Evolutionary conservation across 257 asterid species (phyloP).

Genomic region (Galeopsis tetrahit): DNA sequence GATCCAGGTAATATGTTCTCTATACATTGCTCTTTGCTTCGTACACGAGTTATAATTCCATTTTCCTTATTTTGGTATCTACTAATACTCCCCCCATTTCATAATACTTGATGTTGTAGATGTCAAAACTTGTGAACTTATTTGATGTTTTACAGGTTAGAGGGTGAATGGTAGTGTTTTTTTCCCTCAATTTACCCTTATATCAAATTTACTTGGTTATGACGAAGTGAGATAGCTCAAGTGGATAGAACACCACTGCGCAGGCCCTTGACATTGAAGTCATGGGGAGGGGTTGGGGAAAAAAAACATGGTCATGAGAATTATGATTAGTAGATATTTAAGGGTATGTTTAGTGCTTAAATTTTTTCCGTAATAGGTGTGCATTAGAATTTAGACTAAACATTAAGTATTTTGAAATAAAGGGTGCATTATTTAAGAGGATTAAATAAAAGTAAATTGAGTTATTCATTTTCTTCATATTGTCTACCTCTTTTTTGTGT

Average conservation of each 20-base stretch:
- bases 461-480: not conserved
- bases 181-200: not conserved
- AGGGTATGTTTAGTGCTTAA: not conserved
- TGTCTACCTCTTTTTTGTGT: not conserved
- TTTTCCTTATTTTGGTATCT: constrained; percentile 20
- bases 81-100: not conserved
- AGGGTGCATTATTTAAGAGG: not conserved
- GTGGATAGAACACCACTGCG: too few relatives aligned
- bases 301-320: not conserved
- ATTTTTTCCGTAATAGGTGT: not conserved
- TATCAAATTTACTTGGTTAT: not conserved
- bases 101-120: not conserved
- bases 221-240: too few relatives aligned
- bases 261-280: too few relatives aligned
- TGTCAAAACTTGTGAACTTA: not conserved
- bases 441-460: too few relatives aligned
- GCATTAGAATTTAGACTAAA: too few relatives aligned
- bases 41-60: constrained; percentile 9
- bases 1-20: constrained; percentile 70
- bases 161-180: not conserved
- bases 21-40: constrained; percentile 23
- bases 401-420: too few relatives aligned
- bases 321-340: not conserved
- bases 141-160: not conserved
- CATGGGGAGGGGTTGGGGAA: too few relatives aligned